Percentiles rank a stretch among this genome's conserved stretches.
phyloP scores from a whole-genome alignment of 2,329 filamentous ascomycete genomes.

The Colletotrichum liaoningense region DNA sequence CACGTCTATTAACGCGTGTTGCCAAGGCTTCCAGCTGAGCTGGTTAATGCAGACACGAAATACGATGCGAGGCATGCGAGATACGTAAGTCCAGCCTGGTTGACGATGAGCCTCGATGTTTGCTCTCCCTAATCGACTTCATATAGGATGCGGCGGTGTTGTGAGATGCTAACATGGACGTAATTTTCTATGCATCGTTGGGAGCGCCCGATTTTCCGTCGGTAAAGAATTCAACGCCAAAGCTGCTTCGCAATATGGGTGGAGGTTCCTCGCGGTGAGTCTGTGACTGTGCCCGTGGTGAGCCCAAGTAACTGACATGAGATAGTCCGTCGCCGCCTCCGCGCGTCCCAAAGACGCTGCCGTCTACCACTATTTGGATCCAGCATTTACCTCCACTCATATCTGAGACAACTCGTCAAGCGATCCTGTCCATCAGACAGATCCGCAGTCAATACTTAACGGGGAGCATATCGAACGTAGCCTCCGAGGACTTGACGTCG shows the following conservation, averaged over 20 bases:
- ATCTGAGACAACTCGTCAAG: constrained; percentile 20
- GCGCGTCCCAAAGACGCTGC: constrained; percentile 29
- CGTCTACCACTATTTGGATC: constrained; percentile 27
- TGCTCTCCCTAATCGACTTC: neutral
- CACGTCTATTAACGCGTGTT: neutral
- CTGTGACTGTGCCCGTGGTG: neutral
- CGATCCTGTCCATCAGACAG: constrained; percentile 18
- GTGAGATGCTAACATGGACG: neutral
- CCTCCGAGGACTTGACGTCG: neutral
- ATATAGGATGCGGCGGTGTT: neutral
- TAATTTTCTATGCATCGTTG: neutral
- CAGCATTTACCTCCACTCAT: constrained; percentile 36
- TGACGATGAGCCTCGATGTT: neutral
- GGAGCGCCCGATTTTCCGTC: constrained; percentile 5
- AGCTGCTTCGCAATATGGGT: constrained; percentile 11
- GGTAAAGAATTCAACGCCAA: neutral
- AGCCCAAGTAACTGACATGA: neutral
- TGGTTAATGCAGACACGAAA: constrained; percentile 17
- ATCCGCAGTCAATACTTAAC: constrained; percentile 29
- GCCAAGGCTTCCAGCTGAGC: neutral
- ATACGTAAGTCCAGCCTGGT: neutral
- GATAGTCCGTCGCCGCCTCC: constrained; percentile 24
- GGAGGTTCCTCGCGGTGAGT: constrained; percentile 26
- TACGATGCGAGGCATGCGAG: constrained; percentile 5
- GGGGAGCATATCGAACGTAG: neutral